These are phyloP conservation scores for Phytophthora lateralis DNA, from an alignment of 352 stramenopile genomes.

Conservation along the genomic window DNA sequence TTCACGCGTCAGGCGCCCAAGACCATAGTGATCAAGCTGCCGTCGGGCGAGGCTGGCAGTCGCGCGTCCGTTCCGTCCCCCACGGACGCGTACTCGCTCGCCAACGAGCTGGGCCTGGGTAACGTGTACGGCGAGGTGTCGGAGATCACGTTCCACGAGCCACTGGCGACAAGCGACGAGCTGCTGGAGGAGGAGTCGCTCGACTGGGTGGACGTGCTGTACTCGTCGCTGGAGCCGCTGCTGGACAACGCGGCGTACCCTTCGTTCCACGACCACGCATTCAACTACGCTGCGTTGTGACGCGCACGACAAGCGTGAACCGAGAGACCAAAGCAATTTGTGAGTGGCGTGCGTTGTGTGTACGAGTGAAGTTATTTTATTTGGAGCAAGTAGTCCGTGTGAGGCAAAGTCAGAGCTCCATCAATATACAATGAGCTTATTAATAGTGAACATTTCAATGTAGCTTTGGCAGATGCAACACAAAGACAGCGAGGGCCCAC, in stretches of 20 bases:
- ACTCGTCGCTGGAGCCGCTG: conserved; percentile 47
- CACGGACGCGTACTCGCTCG: conserved; percentile 39
- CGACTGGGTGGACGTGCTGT: conserved; percentile 61
- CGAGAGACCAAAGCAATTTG: conserved; percentile 13
- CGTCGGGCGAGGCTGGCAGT: conserved; percentile 10
- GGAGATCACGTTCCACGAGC: conserved; percentile 30
- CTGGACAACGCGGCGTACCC: conserved; percentile 22
- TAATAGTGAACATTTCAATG: neutral
- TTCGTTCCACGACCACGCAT: conserved; percentile 37
- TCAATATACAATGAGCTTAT: neutral
- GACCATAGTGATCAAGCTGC: conserved; percentile 49
- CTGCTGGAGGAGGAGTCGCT: conserved; percentile 38
- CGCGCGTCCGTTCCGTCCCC: conserved; percentile 42
- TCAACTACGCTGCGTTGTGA: conserved; percentile 37
- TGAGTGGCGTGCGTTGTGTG: conserved; percentile 13
- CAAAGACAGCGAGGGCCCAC: conserved; percentile 2
- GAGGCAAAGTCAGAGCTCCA: neutral
- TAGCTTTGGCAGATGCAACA: neutral
- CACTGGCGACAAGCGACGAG: neutral
- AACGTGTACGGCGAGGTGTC: conserved; percentile 37
- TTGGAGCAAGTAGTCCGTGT: neutral
- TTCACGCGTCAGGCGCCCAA: conserved; percentile 1
- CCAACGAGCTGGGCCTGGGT: conserved; percentile 25
- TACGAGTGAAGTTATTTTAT: conserved; percentile 29
- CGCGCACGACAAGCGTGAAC: neutral